Conservation (phyloP, 2,329 filamentous ascomycete genomes). For the Phyllosticta citrichinensis region DNA sequence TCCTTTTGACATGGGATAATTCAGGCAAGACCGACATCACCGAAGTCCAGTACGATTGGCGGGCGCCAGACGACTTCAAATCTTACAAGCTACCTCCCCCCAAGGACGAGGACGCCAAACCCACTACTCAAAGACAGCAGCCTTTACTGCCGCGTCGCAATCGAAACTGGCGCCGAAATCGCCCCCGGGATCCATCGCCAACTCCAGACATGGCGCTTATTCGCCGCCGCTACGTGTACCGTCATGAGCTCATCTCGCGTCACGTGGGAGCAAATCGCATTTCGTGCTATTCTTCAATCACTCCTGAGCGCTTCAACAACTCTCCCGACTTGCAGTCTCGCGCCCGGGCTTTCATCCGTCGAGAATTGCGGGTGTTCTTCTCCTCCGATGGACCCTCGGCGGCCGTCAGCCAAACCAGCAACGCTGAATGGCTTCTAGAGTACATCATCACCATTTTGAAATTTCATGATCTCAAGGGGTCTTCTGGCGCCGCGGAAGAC, state of each 20-base stretch:
- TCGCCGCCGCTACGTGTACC: slow-evolving; percentile 63
- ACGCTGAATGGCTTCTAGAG: slow-evolving; percentile 75
- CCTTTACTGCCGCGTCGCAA: slow-evolving; percentile 14
- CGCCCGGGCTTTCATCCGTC: slow-evolving; percentile 69
- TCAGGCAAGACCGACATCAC: slow-evolving; percentile 43
- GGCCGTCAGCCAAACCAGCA: slow-evolving; percentile 44
- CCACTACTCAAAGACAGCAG: background rate
- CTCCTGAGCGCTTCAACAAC: slow-evolving; percentile 52
- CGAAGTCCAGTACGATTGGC: slow-evolving; percentile 57
- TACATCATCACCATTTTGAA: slow-evolving; percentile 79
- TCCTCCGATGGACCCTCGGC: slow-evolving; percentile 15
- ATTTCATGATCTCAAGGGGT: slow-evolving; percentile 70
- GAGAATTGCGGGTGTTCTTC: slow-evolving; percentile 77
- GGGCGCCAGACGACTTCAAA: slow-evolving; percentile 44
- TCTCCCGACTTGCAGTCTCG: slow-evolving; percentile 62
- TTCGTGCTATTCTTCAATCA: slow-evolving; percentile 68
- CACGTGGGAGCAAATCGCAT: slow-evolving; percentile 73
- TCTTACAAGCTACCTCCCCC: slow-evolving; percentile 44
- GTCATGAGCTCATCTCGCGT: slow-evolving; percentile 60
- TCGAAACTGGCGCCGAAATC: slow-evolving; percentile 13
- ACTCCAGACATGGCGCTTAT: slow-evolving; percentile 37
- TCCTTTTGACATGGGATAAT: slow-evolving; percentile 3
- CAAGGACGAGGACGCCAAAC: slow-evolving; percentile 6
- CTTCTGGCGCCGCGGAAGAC: slow-evolving; percentile 67
- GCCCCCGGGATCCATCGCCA: slow-evolving; percentile 6